Evolutionary conservation across 1,284 basidiomycete species (phyloP), one percentile per base, ranked within the genome.

Genomic region (Pyrrhoderma lamaoense): DNA sequence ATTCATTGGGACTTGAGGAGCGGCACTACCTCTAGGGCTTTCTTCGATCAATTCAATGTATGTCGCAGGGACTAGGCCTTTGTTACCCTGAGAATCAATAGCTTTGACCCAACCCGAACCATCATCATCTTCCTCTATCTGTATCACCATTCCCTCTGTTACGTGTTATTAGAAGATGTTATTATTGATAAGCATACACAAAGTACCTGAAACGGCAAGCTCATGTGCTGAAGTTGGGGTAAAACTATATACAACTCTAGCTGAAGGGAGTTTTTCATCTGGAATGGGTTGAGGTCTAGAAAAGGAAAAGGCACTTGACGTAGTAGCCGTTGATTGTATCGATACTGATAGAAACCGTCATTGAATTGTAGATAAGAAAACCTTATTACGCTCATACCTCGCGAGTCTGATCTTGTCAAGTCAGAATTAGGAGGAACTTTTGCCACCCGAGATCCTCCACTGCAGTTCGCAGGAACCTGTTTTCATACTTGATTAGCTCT

Each of bases 61-160:
- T 8, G 84, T 80, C 9, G 84, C 85, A 14, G 89, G 89, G 14
- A 91, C 81, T 34, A 91, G 75, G 1, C 88, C 88, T 58, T 77
- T 76, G 44, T 72, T 73, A 43, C 81, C 80, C 21, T 68, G 65
- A 34, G 64, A 58, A 59, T 84, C 75, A 18, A 69, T 64, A 5
- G 89, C 82, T 64, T 90, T 91, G n/a, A 85, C 76, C 89, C 89
- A 91, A 2, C 89, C 89, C 11, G 85, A 86, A 3, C 83, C 87
- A 60, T 91, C 89, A 59, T 91, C 87, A 51, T 79, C 73, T 60
- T 89, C 85, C 1, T 87, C 58, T 21, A 92, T 70, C 54, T 70
- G 69, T 13, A 91, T 82, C 0, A 58, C 63, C 35, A 65, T 61
- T 31, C 79, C 82, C 65, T 85, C 89, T 85, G 62, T 23, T 38